Base-by-base conservation (phyloP, 2,329 filamentous ascomycete species). In the Balansia obtecta region DNA sequence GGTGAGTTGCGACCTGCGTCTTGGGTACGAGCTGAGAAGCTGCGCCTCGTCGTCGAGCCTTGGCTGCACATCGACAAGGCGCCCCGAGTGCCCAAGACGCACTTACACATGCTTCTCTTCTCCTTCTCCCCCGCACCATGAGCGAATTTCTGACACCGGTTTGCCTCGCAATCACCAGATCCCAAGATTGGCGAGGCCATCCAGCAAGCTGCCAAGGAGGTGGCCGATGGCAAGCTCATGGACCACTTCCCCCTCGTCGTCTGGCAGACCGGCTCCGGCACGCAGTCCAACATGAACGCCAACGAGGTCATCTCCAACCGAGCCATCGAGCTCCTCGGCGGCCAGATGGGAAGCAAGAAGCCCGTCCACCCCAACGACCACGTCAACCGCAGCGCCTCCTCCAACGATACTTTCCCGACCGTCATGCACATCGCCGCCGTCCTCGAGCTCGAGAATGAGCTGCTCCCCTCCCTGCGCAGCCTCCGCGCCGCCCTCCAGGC, bases 281-380 rank as follows among this genome's bases (percentile, higher is more conserved):
- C 93, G 32, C 93, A 97, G 77, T 96, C 90, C 69, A 97, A 95
- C 82, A 97, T 97, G 93, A 98, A 98, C 75, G 90, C 91, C 67
- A 98, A 98, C 76, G 93, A 98, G 71, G 93, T 98, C 71, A 97
- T 98, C 71, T 96, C 91, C 57, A 98, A 97, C 80, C 88, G 93
- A 58, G 93, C 93, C 57, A 97, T 97, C 70, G 91, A 97, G 76
- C 95, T 97, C 56, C 79, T 97, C 49, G 93, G 93, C 60, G 93
- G 93, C 62, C 79, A 78, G 58, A 95, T 89, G 87, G 93, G 93
- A 61, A 84, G 76, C 80, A 97, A 97, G 84, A 95, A 94, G 77
- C 93, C 93, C 30, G 93, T 98, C 57, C 93, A 98, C 74, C 93
- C 93, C 63, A 98, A 97, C 72, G 93, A 98, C 75, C 93, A 98